These are phyloP conservation scores for Maudiozyma serrabonitensis DNA, from an alignment of 805 yeast genomes.

Conservation along the genomic window DNA sequence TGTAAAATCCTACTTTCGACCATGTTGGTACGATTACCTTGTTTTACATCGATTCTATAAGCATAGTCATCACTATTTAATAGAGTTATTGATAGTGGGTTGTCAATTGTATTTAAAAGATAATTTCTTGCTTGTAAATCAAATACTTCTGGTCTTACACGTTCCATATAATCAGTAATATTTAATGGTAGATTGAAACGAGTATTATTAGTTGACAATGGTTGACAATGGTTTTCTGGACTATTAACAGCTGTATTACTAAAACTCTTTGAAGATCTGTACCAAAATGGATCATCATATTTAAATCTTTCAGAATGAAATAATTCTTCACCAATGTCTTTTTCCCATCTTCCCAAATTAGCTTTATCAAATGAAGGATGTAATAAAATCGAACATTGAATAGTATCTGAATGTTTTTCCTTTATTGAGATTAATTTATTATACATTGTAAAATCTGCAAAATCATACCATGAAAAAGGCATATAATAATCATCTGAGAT, in stretches of 20 bases:
- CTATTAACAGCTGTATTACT: neutral
- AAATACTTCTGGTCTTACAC: slow-evolving; percentile 27
- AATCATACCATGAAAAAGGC: slow-evolving; percentile 52
- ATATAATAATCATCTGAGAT: slow-evolving; percentile 11
- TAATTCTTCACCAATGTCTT: slow-evolving; percentile 11
- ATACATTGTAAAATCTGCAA: slow-evolving; percentile 38
- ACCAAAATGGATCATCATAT: slow-evolving; percentile 16
- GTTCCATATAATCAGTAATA: slow-evolving; percentile 11
- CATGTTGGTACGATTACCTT: slow-evolving; percentile 11
- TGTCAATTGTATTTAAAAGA: slow-evolving; percentile 10
- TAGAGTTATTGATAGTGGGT: slow-evolving; percentile 23
- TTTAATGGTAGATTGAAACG: slow-evolving; percentile 9
- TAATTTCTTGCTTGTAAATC: slow-evolving; percentile 22
- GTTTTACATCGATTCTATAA: slow-evolving; percentile 13
- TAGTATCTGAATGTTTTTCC: slow-evolving; percentile 6
- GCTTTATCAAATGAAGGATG: slow-evolving; percentile 12
- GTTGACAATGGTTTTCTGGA: slow-evolving; percentile 1
- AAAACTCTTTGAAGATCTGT: slow-evolving; percentile 5
- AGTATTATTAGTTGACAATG: neutral
- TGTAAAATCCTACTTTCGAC: slow-evolving; percentile 16
- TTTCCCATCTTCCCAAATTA: slow-evolving; percentile 10
- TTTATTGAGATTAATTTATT: slow-evolving; percentile 28
- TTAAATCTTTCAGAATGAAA: slow-evolving; percentile 14
- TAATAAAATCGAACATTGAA: slow-evolving; percentile 16
- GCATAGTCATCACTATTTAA: slow-evolving; percentile 12